Conservation (phyloP, 768 basidiomycete genomes). For the Auriscalpium vulgare region DNA sequence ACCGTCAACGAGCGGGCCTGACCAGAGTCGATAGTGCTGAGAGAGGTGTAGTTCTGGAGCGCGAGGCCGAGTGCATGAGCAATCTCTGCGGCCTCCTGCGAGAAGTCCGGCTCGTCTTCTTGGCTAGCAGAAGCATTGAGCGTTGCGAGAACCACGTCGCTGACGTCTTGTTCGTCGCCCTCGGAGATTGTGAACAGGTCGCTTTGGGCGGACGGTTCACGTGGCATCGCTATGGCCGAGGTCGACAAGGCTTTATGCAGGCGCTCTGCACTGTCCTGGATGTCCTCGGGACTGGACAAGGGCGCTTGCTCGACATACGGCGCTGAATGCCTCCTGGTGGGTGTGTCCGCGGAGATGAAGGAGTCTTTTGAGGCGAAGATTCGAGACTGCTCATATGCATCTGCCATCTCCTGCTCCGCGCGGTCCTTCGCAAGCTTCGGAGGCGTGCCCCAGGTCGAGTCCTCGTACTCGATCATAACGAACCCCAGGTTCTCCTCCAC, state of each 20-base stretch:
- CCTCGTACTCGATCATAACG: background rate
- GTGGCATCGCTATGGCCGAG: background rate
- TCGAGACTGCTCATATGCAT: background rate
- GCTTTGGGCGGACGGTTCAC: background rate
- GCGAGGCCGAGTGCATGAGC: slow-evolving; percentile 1
- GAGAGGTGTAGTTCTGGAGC: background rate
- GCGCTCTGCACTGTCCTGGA: background rate
- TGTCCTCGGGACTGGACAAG: background rate
- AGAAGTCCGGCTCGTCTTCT: background rate
- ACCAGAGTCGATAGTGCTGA: background rate
- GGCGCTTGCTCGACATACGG: background rate
- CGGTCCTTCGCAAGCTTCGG: background rate
- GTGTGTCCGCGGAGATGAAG: background rate
- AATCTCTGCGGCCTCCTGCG: slow-evolving; percentile 1
- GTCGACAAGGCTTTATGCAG: background rate
- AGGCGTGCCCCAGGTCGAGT: slow-evolving; percentile 1
- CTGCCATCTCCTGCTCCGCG: background rate
- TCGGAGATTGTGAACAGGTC: background rate
- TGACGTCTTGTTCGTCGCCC: background rate
- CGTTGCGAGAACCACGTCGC: background rate
- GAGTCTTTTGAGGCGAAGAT: too few relatives aligned
- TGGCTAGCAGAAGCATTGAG: background rate
- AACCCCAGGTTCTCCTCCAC: background rate
- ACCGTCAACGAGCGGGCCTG: background rate
- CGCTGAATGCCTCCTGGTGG: background rate